Evolutionary conservation across 2,329 filamentous ascomycete genomes (phyloP).

Genomic region (Apiospora malaysiana): DNA sequence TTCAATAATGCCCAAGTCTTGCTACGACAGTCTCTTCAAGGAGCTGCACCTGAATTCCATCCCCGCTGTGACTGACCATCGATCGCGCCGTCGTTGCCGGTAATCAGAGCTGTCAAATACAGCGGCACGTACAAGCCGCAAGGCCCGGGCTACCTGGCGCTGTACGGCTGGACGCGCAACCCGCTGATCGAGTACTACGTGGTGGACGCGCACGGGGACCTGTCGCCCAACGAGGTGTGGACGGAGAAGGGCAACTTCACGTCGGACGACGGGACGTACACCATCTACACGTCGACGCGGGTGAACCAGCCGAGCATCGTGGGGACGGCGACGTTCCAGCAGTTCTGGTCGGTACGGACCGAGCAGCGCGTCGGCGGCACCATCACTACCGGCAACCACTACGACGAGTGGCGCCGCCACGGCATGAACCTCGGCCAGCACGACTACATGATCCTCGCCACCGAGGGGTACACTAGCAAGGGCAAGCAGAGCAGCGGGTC

Average conservation of each 20-base stretch:
- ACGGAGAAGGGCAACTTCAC: conserved; percentile 56
- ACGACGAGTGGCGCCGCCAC: conserved; percentile 51
- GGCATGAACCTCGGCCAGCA: conserved; percentile 51
- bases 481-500: conserved; percentile 38
- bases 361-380: conserved; percentile 43
- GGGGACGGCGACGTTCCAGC: conserved; percentile 59
- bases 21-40: neutral
- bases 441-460: conserved; percentile 56
- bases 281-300: conserved; percentile 55
- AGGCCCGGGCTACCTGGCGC: conserved; percentile 53
- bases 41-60: neutral
- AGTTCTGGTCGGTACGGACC: conserved; percentile 49
- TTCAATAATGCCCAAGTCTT: neutral
- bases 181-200: conserved; percentile 50
- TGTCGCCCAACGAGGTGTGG: conserved; percentile 53
- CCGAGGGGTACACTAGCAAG: conserved; percentile 50
- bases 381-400: conserved; percentile 53
- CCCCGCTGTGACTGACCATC: neutral
- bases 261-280: conserved; percentile 58
- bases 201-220: conserved; percentile 57
- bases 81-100: neutral
- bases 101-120: conserved; percentile 41
- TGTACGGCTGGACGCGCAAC: conserved; percentile 63
- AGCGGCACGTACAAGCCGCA: conserved; percentile 44
- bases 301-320: conserved; percentile 58